Base-by-base conservation (phyloP, 257 asterid species). In the Agastache rugosa region DNA sequence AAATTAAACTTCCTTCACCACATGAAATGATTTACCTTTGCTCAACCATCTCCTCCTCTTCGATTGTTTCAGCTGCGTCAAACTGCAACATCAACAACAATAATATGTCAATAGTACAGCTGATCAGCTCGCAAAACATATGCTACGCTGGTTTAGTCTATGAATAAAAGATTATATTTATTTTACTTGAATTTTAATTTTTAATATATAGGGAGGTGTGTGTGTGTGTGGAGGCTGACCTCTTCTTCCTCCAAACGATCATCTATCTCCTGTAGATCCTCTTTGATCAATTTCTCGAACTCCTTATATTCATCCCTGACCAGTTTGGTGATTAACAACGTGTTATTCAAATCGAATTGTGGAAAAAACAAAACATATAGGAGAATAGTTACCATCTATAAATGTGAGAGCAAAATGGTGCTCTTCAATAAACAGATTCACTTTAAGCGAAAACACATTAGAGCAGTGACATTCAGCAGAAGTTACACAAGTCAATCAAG, bases 221-320 rank as follows among this genome's bases (percentile, higher is more conserved):
- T 8, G 59, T 9, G 59, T 31, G 37, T 31, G 65, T 15, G 65
- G 63, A 8, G 72, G 7, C 73, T 75, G n/a, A 90, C 99, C 99
- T 92, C 99, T 77, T 94, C 99, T 84, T 94, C 99, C 88, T 94
- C 97, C 90, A 94, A 35, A 34, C 93, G 96, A 78, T 85, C 85
- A 80, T 94, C 99, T 29, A 94, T 75, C 79, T 86, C 89, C 79
- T 84, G 80, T 55, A 94, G 76, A 79, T 94, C 97, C 74, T 84
- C 96, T 74, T 94, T 93, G 88, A 94, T 94, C 80, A 87, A 76
- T 83, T 88, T 92, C 79, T 94, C 99, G 53, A 90, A 94, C 82
- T 92, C 99, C 86, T 92, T 94, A 75, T 92, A 92, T 83, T 92
- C 97, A 83, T 94, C 96, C 89, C 99, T 94, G 85, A 20, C 61